Percentiles rank a stretch among this genome's conserved stretches.
phyloP scores from a whole-genome alignment of 176 grass and related monocot species.

The Triticum turgidum region DNA sequence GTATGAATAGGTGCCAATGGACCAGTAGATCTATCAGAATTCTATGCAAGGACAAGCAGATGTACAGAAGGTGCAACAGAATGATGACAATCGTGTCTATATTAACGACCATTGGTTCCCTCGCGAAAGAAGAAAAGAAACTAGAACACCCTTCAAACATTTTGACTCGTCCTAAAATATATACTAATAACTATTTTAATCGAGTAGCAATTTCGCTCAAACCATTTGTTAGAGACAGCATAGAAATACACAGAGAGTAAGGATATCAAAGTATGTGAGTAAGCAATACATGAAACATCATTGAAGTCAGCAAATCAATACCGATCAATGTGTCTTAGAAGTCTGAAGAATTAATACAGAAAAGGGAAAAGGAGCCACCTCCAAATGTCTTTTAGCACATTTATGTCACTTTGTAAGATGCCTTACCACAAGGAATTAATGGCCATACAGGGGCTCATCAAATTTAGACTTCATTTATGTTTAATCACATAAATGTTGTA shows the following conservation, averaged over 20 bases:
- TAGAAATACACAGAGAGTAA: neutral
- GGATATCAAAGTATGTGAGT: neutral
- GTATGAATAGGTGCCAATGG: neutral
- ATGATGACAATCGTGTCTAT: neutral
- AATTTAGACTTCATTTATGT: neutral
- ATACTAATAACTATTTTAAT: neutral
- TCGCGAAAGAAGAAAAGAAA: neutral
- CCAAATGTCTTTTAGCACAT: neutral
- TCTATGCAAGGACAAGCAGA: neutral
- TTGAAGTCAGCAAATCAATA: neutral
- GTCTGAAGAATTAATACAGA: neutral
- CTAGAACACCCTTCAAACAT: constrained; percentile 3
- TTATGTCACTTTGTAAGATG: constrained; percentile 6
- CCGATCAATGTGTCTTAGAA: neutral
- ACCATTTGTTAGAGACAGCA: neutral
- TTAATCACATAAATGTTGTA: neutral
- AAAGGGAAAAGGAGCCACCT: neutral
- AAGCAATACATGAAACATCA: constrained; percentile 5
- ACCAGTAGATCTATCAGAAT: constrained; percentile 8
- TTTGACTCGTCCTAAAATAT: neutral
- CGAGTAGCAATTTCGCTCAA: neutral
- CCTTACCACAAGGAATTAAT: neutral
- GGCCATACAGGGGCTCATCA: neutral
- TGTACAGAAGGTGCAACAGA: neutral
- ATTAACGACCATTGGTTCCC: neutral